These are phyloP conservation scores for Alternaria triticimaculans DNA, from an alignment of 2,329 filamentous ascomycete genomes.

Conservation along the genomic window DNA sequence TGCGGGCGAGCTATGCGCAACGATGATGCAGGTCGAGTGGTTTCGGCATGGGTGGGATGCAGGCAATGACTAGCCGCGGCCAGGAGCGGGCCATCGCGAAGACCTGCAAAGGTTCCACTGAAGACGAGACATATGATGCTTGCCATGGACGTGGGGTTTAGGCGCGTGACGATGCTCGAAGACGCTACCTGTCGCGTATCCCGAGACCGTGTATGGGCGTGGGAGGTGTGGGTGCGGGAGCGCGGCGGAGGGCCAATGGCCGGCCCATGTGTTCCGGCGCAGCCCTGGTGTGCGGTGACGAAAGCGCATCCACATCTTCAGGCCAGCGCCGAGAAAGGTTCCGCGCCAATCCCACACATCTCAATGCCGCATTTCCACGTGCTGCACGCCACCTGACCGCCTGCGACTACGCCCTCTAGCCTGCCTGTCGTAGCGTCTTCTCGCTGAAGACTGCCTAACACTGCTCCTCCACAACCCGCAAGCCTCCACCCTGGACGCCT, in stretches of 20 bases:
- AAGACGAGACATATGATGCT: not conserved
- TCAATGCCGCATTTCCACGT: constrained; percentile 9
- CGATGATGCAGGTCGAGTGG: constrained; percentile 2
- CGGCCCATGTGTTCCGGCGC: constrained; percentile 4
- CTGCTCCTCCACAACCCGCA: not conserved
- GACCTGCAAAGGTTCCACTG: not conserved
- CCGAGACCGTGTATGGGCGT: not conserved
- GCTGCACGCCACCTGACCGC: constrained; percentile 15
- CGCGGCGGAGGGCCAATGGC: constrained; percentile 12
- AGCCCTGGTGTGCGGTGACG: constrained; percentile 6
- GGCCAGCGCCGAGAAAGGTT: constrained; percentile 1
- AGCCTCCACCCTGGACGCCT: constrained; percentile 36
- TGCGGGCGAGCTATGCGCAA: constrained; percentile 7
- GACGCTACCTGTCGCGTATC: not conserved
- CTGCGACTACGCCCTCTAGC: constrained; percentile 12
- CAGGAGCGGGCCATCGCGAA: not conserved
- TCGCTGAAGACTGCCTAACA: not conserved
- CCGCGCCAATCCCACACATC: constrained; percentile 16
- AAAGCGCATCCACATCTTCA: constrained; percentile 6
- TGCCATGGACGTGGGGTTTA: not conserved
- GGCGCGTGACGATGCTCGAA: not conserved
- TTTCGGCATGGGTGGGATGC: constrained; percentile 9
- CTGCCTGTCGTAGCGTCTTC: constrained; percentile 7
- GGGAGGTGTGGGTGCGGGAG: not conserved
- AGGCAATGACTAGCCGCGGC: constrained; percentile 7